Base-by-base conservation (phyloP, 257 asterid genomes). In the Solanum piurae region DNA sequence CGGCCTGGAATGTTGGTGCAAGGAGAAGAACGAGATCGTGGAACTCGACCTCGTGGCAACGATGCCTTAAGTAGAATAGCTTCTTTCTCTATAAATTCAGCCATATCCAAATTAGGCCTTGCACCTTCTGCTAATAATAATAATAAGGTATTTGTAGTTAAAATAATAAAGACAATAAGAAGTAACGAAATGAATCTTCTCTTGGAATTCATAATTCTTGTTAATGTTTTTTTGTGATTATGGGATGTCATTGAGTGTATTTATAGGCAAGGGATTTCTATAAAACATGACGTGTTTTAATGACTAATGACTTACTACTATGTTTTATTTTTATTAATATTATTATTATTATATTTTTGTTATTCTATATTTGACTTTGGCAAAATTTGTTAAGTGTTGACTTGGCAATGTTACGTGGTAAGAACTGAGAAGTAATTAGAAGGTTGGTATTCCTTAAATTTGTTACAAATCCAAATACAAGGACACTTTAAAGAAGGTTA, bases 1-100 rank as follows among this genome's bases (percentile, higher is more conserved):
- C 11, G 77, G 1, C 91, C 91, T 7, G 95, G 95, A 82, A 94
- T 91, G 69, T 93, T 84, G 23, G 95, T 92, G 91, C 98, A 94
- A 12, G 92, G 87, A 7, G 94, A 91, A 49, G 91, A 89, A 5
- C 86, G 68, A 0, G 95, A 88, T 21, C 92, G 91, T 6, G 94
- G 92, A 49, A 91, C 90, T 0, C 84, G 90, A 11, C 98, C 98
- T 27, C 91, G 87, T 20, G 96, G 95, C 23, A 94, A 93, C 88
- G 94, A 87, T 66, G 88, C 83, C 21, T 89, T 20, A 4, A 73
- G 49, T 73, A 74, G 31, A 21, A 73, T 73, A 38, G 27, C 46
- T 18, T 73, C 29, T 73, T 34, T 73, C 16, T 73, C 80, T 73
- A 73, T 64, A 44, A 88, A 68, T 14, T 42, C 29, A 21, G 9